Evolutionary conservation across 169 alveolate species (phyloP), one percentile per base, ranked within the genome.

Genomic region (Sarcocystis neurona): DNA sequence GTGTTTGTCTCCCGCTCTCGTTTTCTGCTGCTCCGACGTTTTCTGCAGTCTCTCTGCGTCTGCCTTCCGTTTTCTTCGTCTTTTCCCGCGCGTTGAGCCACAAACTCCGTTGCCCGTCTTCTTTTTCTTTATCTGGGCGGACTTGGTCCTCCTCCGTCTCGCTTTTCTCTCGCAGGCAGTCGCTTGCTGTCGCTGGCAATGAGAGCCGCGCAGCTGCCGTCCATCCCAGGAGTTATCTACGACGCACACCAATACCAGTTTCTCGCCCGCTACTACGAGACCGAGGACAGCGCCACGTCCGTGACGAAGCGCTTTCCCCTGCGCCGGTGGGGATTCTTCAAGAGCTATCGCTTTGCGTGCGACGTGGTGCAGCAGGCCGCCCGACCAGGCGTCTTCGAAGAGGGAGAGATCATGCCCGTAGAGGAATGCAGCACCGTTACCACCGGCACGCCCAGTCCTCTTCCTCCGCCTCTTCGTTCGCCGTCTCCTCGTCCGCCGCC

Each of bases 261-360:
- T 20, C 75, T 79, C 20, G 87, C 87, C 15, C 87, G 87, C 15
- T 79, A 44, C 75, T 79, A 18, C 18, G 87, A 79, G 75, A 37
- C 75, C 12, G 50, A 39, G 8, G 63, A 37, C 34, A 79, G 87
- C 87, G n/a, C 50, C 5, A 50, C n/a, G 32, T 75, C 87, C 32
- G 53, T 48, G 56, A 79, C 87, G 56, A 79, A 79, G 53, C 70
- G 87, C 48, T 79, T 79, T 32, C 87, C 87, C n/a, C 75, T 79
- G n/a, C 70, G 87, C 23, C 87, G 87, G 75, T 79, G 87, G 87
- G 87, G 87, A 4, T 79, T 79, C 74, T 48, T 44, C 75, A 79
- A 79, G 87, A 79, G 87, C 75, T 79, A 44, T 37, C 46, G 75
- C 41, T 79, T 79, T 20, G 87, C 87, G 2, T 79, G 87, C 87